These are phyloP conservation scores for Phytophthora nicotianae DNA, from an alignment of 352 stramenopile genomes.

Conservation along the genomic window DNA sequence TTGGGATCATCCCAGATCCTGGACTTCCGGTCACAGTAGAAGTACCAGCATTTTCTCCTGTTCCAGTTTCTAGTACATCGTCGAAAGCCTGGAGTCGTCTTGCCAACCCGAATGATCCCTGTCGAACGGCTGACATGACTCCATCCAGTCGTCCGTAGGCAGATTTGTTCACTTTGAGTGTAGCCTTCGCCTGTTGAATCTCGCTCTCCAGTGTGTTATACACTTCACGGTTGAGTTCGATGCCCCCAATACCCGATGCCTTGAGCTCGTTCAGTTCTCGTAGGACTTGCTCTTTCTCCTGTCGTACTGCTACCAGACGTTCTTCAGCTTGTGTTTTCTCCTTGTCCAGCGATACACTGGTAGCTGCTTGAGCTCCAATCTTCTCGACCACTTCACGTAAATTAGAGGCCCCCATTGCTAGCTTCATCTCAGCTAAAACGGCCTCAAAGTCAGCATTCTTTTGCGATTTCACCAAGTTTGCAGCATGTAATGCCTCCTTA, in stretches of 20 bases:
- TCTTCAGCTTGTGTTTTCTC: slow-evolving; percentile 75
- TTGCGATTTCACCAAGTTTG: slow-evolving; percentile 72
- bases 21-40: slow-evolving; percentile 7
- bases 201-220: slow-evolving; percentile 81
- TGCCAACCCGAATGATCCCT: slow-evolving; percentile 75
- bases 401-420: slow-evolving; percentile 58
- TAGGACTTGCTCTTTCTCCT: slow-evolving; percentile 69
- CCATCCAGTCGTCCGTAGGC: slow-evolving; percentile 74
- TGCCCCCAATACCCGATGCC: slow-evolving; percentile 72
- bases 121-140: slow-evolving; percentile 74
- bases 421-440: slow-evolving; percentile 66
- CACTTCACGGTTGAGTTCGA: slow-evolving; percentile 81
- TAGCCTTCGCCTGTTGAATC: slow-evolving; percentile 73
- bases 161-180: slow-evolving; percentile 80
- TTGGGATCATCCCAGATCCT: slow-evolving; percentile 20
- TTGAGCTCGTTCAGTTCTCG: slow-evolving; percentile 81
- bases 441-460: slow-evolving; percentile 75
- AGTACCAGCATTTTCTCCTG: slow-evolving; percentile 15
- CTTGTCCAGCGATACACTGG: slow-evolving; percentile 68
- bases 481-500: slow-evolving; percentile 64
- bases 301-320: slow-evolving; percentile 50
- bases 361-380: slow-evolving; percentile 63
- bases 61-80: slow-evolving; percentile 55
- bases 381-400: slow-evolving; percentile 76
- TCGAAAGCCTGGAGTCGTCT: slow-evolving; percentile 75